Evolutionary conservation across 495 filamentous ascomycete genomes (phyloP).

Genomic region (Aspergillus panamensis): DNA sequence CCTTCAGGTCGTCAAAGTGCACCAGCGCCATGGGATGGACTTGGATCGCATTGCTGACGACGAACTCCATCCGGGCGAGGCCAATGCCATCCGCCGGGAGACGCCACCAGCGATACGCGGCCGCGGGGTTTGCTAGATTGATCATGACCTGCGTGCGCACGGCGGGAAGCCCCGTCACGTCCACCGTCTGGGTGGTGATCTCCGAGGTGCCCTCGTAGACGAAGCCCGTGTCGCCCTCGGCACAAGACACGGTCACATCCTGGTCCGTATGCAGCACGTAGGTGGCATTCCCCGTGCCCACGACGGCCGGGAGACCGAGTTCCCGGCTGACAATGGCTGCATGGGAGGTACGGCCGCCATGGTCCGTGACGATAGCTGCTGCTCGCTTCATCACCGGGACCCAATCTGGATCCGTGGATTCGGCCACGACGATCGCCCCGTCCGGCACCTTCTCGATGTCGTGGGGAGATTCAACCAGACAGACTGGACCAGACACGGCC

Average conservation of each 20-base stretch:
- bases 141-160: slow-evolving; percentile 25
- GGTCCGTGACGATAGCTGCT: slow-evolving; percentile 35
- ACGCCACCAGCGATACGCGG: slow-evolving; percentile 31
- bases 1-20: slow-evolving; percentile 28
- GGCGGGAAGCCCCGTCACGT: slow-evolving; percentile 19
- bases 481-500: slow-evolving; percentile 32
- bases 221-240: slow-evolving; percentile 34
- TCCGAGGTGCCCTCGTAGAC: slow-evolving; percentile 32
- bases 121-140: slow-evolving; percentile 32
- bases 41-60: slow-evolving; percentile 19
- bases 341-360: slow-evolving; percentile 39
- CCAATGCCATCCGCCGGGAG: slow-evolving; percentile 22
- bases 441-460: slow-evolving; percentile 32
- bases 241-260: slow-evolving; percentile 37
- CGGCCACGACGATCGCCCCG: slow-evolving; percentile 31
- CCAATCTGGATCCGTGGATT: slow-evolving; percentile 37
- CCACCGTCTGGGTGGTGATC: slow-evolving; percentile 26
- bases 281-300: slow-evolving; percentile 32
- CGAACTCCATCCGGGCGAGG: slow-evolving; percentile 24
- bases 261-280: slow-evolving; percentile 35
- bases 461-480: slow-evolving; percentile 28
- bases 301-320: slow-evolving; percentile 33
- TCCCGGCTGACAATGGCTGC: slow-evolving; percentile 41
- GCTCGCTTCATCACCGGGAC: slow-evolving; percentile 39
- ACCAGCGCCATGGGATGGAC: slow-evolving; percentile 34